Evolutionary conservation across 208 protist genomes (phyloP).

Genomic region (Trypanosoma cruzi): DNA sequence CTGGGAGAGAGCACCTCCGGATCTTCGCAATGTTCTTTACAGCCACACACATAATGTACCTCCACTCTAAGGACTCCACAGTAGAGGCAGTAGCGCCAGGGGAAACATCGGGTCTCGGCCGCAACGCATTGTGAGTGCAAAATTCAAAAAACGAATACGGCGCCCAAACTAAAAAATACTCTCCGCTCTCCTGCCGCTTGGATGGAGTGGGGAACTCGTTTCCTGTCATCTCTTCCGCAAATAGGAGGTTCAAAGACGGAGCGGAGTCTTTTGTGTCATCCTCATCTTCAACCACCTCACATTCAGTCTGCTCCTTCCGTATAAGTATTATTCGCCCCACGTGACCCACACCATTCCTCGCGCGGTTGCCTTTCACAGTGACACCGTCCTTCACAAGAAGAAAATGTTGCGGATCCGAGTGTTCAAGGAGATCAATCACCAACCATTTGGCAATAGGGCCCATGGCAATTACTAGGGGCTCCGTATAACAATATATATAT

Average conservation of each 20-base stretch:
- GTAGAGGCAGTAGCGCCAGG: neutral
- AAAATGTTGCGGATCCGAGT: neutral
- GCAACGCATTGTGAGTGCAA: neutral
- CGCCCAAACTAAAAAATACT: constrained; percentile 26
- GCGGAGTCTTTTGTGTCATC: neutral
- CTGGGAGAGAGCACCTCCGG: constrained; percentile 4
- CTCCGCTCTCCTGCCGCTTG: neutral
- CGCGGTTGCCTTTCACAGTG: neutral
- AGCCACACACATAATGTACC: constrained; percentile 15
- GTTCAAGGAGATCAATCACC: neutral
- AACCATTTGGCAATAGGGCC: neutral
- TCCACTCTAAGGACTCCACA: constrained; percentile 16
- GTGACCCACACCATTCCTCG: neutral
- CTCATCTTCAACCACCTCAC: neutral
- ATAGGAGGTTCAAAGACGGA: neutral
- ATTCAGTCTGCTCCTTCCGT: neutral
- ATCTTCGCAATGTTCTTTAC: constrained; percentile 20
- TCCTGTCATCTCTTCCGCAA: neutral
- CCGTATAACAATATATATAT: too few species aligned
- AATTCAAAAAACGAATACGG: constrained; percentile 27
- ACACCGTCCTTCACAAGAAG: neutral
- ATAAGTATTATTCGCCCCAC: neutral
- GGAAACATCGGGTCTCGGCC: neutral
- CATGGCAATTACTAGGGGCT: too few species aligned
- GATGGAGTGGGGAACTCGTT: neutral